These are phyloP conservation scores for Paramecium pentaurelia DNA, from an alignment of 73 alveolate genomes.

Conservation along the genomic window DNA sequence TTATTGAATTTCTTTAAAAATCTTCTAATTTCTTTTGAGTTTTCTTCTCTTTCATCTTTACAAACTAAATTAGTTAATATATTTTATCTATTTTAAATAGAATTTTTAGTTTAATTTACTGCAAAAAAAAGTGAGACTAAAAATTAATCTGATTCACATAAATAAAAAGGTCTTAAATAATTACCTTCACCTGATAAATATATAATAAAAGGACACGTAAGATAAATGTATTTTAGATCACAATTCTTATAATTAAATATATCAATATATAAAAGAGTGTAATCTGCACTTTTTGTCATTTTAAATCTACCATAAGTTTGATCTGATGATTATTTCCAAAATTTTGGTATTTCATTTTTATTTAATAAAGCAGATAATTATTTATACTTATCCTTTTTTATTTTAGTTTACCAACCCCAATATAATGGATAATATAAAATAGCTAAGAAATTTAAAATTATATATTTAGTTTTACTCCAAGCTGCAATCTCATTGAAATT, in stretches of 20 bases:
- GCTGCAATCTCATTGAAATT: background rate
- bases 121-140: conserved; percentile 13
- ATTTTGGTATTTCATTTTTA: background rate
- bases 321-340: background rate
- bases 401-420: conserved; percentile 7
- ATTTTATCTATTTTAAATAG: background rate
- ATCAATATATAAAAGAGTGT: conserved; percentile 29
- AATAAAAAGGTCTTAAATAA: conserved; percentile 28
- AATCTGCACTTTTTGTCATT: conserved; percentile 46
- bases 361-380: background rate
- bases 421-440: background rate
- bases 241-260: conserved; percentile 33
- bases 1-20: conserved; percentile 19
- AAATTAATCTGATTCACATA: conserved; percentile 48
- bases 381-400: background rate
- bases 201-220: conserved; percentile 20
- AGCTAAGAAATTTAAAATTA: background rate
- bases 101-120: background rate
- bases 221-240: conserved; percentile 36
- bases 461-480: conserved; percentile 1
- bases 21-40: conserved; percentile 42
- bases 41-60: conserved; percentile 13
- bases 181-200: conserved; percentile 42
- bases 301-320: conserved; percentile 7
- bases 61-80: background rate